These are phyloP conservation scores for Protomyces macrosporus DNA, from an alignment of 1,139 yeast species.

Conservation along the genomic window DNA sequence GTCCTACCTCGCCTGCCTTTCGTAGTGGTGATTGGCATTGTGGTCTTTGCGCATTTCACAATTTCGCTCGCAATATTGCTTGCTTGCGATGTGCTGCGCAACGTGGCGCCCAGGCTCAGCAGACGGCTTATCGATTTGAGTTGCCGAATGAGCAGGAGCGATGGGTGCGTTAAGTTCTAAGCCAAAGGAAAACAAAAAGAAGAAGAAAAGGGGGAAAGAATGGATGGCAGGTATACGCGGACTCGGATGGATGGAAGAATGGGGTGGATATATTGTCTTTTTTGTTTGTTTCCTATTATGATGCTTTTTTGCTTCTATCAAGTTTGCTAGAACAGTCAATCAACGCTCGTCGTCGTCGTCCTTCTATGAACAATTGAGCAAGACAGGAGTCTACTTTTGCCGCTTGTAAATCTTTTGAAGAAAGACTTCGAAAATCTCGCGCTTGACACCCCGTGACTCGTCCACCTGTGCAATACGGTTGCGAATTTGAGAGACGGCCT, in stretches of 20 bases:
- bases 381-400: constrained; percentile 51
- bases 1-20: constrained; percentile 49
- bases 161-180: background rate
- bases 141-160: background rate
- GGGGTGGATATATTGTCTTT: background rate
- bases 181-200: background rate
- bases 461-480: constrained; percentile 64
- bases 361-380: background rate
- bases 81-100: constrained; percentile 27
- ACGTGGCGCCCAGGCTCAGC: background rate
- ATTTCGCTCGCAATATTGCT: constrained; percentile 71
- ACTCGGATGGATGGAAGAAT: background rate
- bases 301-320: background rate
- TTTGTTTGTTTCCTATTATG: background rate
- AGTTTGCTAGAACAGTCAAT: no score
- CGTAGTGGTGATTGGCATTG: constrained; percentile 90
- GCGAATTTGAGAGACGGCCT: constrained; percentile 59
- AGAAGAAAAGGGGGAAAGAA: background rate
- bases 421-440: constrained; percentile 74
- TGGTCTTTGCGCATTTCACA: constrained; percentile 79
- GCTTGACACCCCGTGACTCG: constrained; percentile 88
- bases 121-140: background rate
- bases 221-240: background rate
- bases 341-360: background rate
- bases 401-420: constrained; percentile 91